Conservation (phyloP, 139 green algal species). For the Chlorella sp. region DNA sequence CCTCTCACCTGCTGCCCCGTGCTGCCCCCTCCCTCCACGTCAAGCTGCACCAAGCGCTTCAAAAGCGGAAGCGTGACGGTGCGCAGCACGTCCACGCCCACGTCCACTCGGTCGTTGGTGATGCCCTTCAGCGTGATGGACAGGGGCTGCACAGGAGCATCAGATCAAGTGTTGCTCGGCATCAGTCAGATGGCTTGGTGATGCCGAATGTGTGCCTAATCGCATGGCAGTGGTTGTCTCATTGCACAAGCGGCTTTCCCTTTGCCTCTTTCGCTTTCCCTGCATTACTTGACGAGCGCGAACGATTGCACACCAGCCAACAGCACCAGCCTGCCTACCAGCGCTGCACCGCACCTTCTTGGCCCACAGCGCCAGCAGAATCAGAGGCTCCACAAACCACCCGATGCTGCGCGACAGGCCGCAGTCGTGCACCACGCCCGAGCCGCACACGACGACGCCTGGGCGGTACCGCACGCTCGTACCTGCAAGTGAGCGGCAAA, state of each 20-base stretch:
- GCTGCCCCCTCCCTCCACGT: too few species aligned
- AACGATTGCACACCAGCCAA: too few species aligned
- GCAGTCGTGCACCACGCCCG: constrained; percentile 82
- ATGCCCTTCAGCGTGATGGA: constrained; percentile 80
- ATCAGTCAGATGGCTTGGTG: too few species aligned
- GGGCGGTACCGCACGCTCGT: constrained; percentile 86
- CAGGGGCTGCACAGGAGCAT: constrained; percentile 69
- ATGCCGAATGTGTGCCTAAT: too few species aligned
- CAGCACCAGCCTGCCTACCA: too few species aligned
- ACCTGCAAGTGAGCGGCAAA: too few species aligned
- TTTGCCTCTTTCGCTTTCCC: too few species aligned
- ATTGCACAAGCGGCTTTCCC: too few species aligned
- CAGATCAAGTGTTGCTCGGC: too few species aligned
- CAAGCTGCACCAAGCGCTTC: constrained; percentile 52
- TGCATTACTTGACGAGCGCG: too few species aligned
- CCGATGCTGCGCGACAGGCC: constrained; percentile 68
- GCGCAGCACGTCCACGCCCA: constrained; percentile 77
- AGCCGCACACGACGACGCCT: constrained; percentile 71
- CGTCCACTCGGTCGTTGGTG: constrained; percentile 86
- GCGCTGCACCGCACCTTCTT: constrained; percentile 86
- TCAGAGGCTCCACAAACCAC: constrained; percentile 92
- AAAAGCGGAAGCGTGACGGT: constrained; percentile 91
- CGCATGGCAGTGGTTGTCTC: too few species aligned
- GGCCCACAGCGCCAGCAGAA: constrained; percentile 81
- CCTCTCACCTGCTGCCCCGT: too few species aligned